Base-by-base conservation (phyloP, 2,329 filamentous ascomycete species). In the Colletotrichum lupini region DNA sequence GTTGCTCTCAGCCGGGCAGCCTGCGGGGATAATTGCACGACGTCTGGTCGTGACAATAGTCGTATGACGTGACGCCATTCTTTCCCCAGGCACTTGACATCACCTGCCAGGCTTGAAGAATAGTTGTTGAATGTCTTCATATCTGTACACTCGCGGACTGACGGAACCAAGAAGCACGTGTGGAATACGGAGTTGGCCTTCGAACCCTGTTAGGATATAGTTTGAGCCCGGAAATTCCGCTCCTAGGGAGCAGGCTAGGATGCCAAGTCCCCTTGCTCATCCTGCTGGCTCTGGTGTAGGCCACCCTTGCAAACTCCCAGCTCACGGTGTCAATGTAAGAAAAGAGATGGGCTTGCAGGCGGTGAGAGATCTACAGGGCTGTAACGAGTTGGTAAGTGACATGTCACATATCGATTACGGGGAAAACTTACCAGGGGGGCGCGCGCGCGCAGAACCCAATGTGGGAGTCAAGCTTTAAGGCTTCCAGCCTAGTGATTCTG, bases 281-380 rank as follows among this genome's bases (percentile, higher is more conserved):
- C 46, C 57, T 64, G 16, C 49, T 30, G 26, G 26, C 46, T 14
- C 56, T 30, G 61, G 22, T n/a, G 26, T 55, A 56, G 42, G 59
- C 46, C 4, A 65, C 26, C 71, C 71, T 57, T 61, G 53, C 46
- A 24, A 4, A 35, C 22, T 57, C 46, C 53, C 56, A 32, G 16
- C 24, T 35, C 32, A 35, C 22, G 32, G 35, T 14, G 30, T 12
- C 53, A 24, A 49, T 49, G 67, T 35, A 42, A 63, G 19, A 49
- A 28, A 58, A 24, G n/a, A 37, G 22, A 35, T 55, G 35, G 35
- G 24, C 52, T 65, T 59, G 42, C 61, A 70, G 67, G 71, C 71
- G 71, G 71, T 73, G 71, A 70, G 49, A 56, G 67, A 73, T 73
- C 71, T 65, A 70, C 67, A 60, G 63, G 67, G 56, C 71, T 73